Evolutionary conservation across 2,329 filamentous ascomycete genomes (phyloP).

Genomic region (Diaporthe capsici): DNA sequence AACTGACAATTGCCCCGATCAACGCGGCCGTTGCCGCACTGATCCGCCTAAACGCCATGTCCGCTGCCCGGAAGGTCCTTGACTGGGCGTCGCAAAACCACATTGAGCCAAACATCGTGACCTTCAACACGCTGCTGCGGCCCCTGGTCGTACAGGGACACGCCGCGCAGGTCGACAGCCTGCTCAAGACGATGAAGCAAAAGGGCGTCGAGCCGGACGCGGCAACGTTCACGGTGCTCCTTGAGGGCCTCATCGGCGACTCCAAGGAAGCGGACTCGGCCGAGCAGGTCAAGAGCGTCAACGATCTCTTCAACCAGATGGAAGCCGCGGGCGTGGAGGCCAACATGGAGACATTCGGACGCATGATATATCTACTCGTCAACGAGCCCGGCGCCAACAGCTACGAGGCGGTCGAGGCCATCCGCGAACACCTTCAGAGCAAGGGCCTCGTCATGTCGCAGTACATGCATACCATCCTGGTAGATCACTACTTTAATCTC

Average conservation of each 20-base stretch:
- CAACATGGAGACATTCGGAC: slow-evolving; percentile 76
- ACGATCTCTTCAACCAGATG: slow-evolving; percentile 71
- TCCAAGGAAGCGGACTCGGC: slow-evolving; percentile 57
- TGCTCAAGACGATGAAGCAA: slow-evolving; percentile 72
- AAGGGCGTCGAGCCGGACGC: slow-evolving; percentile 70
- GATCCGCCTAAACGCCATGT: slow-evolving; percentile 61
- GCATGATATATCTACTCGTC: slow-evolving; percentile 77
- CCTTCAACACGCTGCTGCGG: slow-evolving; percentile 79
- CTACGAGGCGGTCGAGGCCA: slow-evolving; percentile 64
- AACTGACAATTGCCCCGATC: slow-evolving; percentile 67
- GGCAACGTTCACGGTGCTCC: slow-evolving; percentile 81
- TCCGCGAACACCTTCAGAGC: slow-evolving; percentile 74
- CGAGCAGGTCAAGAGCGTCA: slow-evolving; percentile 67
- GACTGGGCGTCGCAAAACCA: slow-evolving; percentile 70
- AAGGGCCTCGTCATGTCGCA: slow-evolving; percentile 67
- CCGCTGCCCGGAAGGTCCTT: slow-evolving; percentile 68
- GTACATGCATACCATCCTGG: slow-evolving; percentile 82
- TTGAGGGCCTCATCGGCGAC: slow-evolving; percentile 69
- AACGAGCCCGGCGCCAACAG: slow-evolving; percentile 47
- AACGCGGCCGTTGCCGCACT: slow-evolving; percentile 80
- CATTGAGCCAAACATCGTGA: slow-evolving; percentile 69
- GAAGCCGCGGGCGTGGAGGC: slow-evolving; percentile 68
- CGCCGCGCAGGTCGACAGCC: slow-evolving; percentile 60
- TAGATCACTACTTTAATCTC: slow-evolving; percentile 75
- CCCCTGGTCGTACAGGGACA: slow-evolving; percentile 67